Evolutionary conservation across 371 early-diverging fungal species (phyloP).

Genomic region (Mortierella sp.): DNA sequence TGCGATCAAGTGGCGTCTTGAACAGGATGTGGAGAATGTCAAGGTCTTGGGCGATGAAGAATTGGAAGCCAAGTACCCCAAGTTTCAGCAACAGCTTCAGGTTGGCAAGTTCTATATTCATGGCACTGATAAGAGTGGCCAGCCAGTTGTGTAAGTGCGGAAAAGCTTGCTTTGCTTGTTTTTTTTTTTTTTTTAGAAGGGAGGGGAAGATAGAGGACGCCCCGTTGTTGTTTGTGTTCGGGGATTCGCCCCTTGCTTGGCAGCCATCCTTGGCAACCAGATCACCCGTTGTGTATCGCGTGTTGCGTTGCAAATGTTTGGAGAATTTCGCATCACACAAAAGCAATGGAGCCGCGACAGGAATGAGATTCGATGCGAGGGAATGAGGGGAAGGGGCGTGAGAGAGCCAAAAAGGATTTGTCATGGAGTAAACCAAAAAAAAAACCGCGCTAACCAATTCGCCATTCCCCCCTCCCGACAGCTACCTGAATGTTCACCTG

Average conservation of each 20-base stretch:
- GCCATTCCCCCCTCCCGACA: too few species aligned
- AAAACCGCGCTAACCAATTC: too few species aligned
- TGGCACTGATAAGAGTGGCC: conserved; percentile 66
- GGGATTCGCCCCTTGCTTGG: too few species aligned
- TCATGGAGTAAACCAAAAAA: too few species aligned
- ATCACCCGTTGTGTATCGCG: too few species aligned
- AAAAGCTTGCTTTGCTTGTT: not conserved
- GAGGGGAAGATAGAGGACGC: too few species aligned
- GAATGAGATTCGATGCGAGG: not conserved
- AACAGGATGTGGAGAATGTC: conserved; percentile 66
- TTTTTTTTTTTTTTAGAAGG: conserved; percentile 13
- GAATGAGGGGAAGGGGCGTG: too few species aligned
- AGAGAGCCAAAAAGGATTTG: not conserved
- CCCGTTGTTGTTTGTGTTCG: too few species aligned
- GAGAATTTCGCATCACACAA: too few species aligned
- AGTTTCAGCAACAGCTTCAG: conserved; percentile 60
- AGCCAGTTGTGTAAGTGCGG: conserved; percentile 69
- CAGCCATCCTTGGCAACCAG: too few species aligned
- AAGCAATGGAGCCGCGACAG: too few species aligned
- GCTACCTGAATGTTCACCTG: conserved; percentile 70
- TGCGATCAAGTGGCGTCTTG: conserved; percentile 73
- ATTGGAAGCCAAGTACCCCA: conserved; percentile 54
- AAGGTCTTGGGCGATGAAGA: conserved; percentile 66
- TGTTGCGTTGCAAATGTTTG: too few species aligned
- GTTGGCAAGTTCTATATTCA: conserved; percentile 68